Evolutionary conservation across 2,329 filamentous ascomycete genomes (phyloP).

Genomic region (Phoma sp.): DNA sequence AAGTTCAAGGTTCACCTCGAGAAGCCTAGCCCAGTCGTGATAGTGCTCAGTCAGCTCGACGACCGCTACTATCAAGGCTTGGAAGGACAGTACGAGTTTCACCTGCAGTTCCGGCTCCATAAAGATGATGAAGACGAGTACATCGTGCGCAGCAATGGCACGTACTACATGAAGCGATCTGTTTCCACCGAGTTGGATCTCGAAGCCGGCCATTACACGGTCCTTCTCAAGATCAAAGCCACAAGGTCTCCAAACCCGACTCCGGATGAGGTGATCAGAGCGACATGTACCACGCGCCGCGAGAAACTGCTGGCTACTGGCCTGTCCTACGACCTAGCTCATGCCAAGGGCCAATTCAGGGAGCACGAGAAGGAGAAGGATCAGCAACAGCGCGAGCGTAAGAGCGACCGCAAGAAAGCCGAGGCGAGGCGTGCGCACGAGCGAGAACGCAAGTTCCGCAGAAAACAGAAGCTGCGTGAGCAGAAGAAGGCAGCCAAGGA

Average conservation of each 20-base stretch:
- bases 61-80: constrained; percentile 66
- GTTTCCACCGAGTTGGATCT: constrained; percentile 79
- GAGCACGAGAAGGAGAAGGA: constrained; percentile 58
- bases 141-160: constrained; percentile 62
- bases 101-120: constrained; percentile 65
- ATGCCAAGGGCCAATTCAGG: constrained; percentile 66
- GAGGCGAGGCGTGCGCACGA: constrained; percentile 48
- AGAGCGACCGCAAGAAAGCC: constrained; percentile 44
- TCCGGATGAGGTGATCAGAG: constrained; percentile 72
- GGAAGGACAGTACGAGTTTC: constrained; percentile 63
- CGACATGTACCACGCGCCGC: constrained; percentile 66
- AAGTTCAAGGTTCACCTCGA: constrained; percentile 63
- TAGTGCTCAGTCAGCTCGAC: constrained; percentile 66
- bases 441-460: constrained; percentile 43
- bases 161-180: constrained; percentile 71
- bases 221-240: constrained; percentile 77
- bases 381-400: constrained; percentile 48
- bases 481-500: constrained; percentile 48
- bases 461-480: constrained; percentile 47
- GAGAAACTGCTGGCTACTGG: constrained; percentile 78
- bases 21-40: constrained; percentile 60
- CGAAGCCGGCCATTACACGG: constrained; percentile 75
- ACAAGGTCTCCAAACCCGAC: constrained; percentile 60
- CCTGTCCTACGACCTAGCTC: constrained; percentile 72
- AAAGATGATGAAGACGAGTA: constrained; percentile 67